Evolutionary conservation across 1,284 basidiomycete species (phyloP), one percentile per base, ranked within the genome.

Genomic region (Inonotus hispidus): DNA sequence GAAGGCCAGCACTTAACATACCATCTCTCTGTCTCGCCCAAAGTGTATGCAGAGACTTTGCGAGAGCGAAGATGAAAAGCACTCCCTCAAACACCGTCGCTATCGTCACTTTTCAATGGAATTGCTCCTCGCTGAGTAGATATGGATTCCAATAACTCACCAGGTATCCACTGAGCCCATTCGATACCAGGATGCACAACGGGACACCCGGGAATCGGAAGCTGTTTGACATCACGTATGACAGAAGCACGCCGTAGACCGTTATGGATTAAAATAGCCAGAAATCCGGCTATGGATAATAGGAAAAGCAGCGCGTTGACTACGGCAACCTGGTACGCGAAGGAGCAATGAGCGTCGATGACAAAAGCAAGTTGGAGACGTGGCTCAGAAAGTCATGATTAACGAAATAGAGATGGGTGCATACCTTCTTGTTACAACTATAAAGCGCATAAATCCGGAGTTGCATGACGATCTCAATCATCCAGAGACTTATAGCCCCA

Each of bases 171-270:
- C 58, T 76, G 74, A 7, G 74, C 72, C 77, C 77, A 79, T 64
- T 77, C 74, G 14, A 75, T 75, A 1, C 76, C 75, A n/a, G 73
- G 69, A 65, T 79, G 77, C 14, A 79, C 71, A 0, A 69, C 62
- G 19, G 78, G 78, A 60, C 78, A 80, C 3, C 77, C 79, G 1
- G 75, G 75, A 2, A 77, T 68, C 1, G 73, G 73, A 1, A 78
- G 66, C 37, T 69, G 70, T 38, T 74, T 69, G 0, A 72, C 73
- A 45, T 63, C 61, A 4, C 71, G 69, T 45, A 77, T 75, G 25
- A 76, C 64, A 1, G 69, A 64, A 5, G 68, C 68, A 25, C 74
- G 68, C 16, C 68, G 59, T 19, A 71, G 57, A 4, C 72, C 71
- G 60, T 77, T 76, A 57, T 69, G 66, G 2, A 75, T 67, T 29